Evolutionary conservation across 2,329 filamentous ascomycete genomes (phyloP).

Genomic region (Septoria petroselini): DNA sequence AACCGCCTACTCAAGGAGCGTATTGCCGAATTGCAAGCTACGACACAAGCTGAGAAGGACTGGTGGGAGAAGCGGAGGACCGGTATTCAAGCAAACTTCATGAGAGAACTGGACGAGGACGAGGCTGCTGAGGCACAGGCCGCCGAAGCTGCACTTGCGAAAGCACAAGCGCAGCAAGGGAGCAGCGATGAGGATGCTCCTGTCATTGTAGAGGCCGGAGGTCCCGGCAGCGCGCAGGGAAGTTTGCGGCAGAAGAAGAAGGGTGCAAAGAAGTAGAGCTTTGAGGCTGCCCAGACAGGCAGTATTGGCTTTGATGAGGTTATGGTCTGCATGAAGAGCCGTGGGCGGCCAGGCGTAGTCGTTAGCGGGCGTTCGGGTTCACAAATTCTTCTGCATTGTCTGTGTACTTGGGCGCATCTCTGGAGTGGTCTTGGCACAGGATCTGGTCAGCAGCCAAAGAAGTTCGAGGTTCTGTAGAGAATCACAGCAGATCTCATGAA

Average conservation of each 20-base stretch:
- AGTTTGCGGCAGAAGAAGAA: slow-evolving; percentile 51
- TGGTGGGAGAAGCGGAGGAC: slow-evolving; percentile 89
- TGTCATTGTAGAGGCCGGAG: slow-evolving; percentile 69
- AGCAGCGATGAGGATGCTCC: slow-evolving; percentile 65
- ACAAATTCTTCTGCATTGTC: too few species aligned
- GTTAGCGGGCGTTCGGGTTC: slow-evolving; percentile 2
- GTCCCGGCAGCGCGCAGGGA: slow-evolving; percentile 43
- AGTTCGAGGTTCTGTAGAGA: too few species aligned
- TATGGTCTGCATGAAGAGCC: neutral
- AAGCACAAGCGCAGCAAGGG: slow-evolving; percentile 29
- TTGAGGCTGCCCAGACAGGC: neutral
- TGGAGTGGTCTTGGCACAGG: too few species aligned
- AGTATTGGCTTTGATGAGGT: neutral
- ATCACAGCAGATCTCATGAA: too few species aligned
- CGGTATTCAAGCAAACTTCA: slow-evolving; percentile 70
- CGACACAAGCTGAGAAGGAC: slow-evolving; percentile 70
- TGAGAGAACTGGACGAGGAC: slow-evolving; percentile 73
- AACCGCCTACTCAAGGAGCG: slow-evolving; percentile 74
- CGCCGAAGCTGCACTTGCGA: slow-evolving; percentile 4
- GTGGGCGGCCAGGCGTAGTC: slow-evolving; percentile 1
- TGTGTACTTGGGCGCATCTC: too few species aligned
- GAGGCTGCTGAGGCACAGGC: slow-evolving; percentile 7
- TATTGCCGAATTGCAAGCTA: slow-evolving; percentile 70
- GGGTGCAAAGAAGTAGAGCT: slow-evolving; percentile 57
- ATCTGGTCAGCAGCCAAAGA: too few species aligned